These are phyloP conservation scores for Tylopilus felleus DNA, from an alignment of 768 basidiomycete species.

Conservation along the genomic window DNA sequence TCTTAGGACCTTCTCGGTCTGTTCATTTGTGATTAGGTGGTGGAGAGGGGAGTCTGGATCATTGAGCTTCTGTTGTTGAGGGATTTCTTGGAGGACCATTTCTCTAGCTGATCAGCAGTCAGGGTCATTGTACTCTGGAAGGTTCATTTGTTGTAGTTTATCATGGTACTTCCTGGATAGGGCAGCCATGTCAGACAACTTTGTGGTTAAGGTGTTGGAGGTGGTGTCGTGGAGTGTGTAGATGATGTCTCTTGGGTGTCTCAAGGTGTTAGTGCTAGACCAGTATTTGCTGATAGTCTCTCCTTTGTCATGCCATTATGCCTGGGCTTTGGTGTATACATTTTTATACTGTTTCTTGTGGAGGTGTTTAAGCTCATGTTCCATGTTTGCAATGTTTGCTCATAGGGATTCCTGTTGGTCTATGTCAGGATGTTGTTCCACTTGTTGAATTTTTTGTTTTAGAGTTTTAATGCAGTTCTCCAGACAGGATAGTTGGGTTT, in stretches of 20 bases:
- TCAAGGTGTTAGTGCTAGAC: constrained; percentile 4
- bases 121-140: background rate
- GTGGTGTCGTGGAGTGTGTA: constrained; percentile 2
- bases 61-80: background rate
- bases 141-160: constrained; percentile 17
- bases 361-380: background rate
- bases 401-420: too few relatives aligned
- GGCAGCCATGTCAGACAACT: constrained; percentile 32
- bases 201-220: fast-evolving
- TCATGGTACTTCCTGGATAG: constrained; percentile 15
- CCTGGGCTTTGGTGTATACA: background rate
- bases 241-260: constrained; percentile 17
- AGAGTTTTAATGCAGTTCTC: background rate
- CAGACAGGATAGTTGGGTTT: background rate
- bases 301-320: background rate
- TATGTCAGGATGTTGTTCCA: background rate
- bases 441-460: background rate
- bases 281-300: constrained; percentile 20
- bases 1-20: background rate
- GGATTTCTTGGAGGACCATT: background rate
- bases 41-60: constrained; percentile 12
- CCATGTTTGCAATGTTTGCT: background rate
- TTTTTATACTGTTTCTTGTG: background rate
- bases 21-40: constrained; percentile 23
- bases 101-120: background rate